Percentiles rank a stretch among this genome's conserved stretches.
Evolutionary conservation across 345 rosid genomes (phyloP).

Genomic region (Lepidium africanum): DNA sequence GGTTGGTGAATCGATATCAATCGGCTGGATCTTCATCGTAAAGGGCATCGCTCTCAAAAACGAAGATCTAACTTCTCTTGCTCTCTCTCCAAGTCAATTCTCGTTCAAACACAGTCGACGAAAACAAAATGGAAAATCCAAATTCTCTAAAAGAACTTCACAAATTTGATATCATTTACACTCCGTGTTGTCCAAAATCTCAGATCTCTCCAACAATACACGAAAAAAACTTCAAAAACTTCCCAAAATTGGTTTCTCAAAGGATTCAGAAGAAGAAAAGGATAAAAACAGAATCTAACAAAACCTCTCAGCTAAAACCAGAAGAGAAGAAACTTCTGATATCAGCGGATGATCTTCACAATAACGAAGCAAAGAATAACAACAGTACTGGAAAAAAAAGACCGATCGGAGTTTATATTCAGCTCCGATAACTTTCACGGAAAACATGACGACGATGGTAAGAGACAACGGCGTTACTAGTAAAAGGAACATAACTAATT

Average conservation of each 20-base stretch:
- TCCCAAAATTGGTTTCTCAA: constrained; percentile 4
- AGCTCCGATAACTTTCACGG: constrained; percentile 38
- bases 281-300: constrained; percentile 19
- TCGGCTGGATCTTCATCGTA: constrained; percentile 72
- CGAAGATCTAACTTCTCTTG: constrained; percentile 5
- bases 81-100: constrained; percentile 21
- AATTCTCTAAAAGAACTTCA: not conserved
- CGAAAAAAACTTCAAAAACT: not conserved
- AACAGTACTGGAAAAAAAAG: not conserved
- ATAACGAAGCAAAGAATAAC: constrained; percentile 33
- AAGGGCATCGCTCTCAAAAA: constrained; percentile 13
- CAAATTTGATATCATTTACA: constrained; percentile 18
- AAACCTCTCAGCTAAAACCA: constrained; percentile 27
- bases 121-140: not conserved
- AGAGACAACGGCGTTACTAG: constrained; percentile 42
- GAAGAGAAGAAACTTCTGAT: constrained; percentile 21
- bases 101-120: constrained; percentile 12
- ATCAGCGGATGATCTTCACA: constrained; percentile 27
- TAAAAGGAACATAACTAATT: constrained; percentile 8
- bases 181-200: not conserved
- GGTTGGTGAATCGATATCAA: constrained; percentile 37
- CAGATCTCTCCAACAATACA: constrained; percentile 13
- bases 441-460: constrained; percentile 70
- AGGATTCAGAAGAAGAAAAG: not conserved
- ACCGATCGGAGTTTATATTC: not conserved